Evolutionary conservation across 371 early-diverging fungal species (phyloP).

Genomic region (Syncephalastrum contaminatum): DNA sequence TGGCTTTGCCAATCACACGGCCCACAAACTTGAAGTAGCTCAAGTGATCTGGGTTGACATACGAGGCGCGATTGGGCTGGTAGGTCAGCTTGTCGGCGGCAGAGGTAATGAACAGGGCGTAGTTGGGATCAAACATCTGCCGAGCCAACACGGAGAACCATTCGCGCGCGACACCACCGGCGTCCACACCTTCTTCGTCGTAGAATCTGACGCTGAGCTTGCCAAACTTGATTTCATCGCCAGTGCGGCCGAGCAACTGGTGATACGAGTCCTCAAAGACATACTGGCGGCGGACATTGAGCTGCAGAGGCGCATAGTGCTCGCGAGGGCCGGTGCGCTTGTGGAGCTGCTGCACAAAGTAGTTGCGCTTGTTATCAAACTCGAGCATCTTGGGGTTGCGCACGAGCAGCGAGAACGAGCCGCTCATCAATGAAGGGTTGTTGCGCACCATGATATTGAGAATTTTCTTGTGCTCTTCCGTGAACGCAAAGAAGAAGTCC

Average conservation of each 20-base stretch:
- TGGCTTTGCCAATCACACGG: slow-evolving; percentile 98
- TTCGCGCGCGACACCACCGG: slow-evolving; percentile 98
- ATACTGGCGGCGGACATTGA: slow-evolving; percentile 91
- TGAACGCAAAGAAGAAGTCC: slow-evolving; percentile 83
- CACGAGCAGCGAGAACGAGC: slow-evolving; percentile 95
- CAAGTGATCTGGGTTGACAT: slow-evolving; percentile 96
- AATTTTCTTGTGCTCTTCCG: slow-evolving; percentile 94
- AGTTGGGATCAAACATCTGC: slow-evolving; percentile 99
- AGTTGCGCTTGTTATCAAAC: slow-evolving; percentile 98
- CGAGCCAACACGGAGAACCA: slow-evolving; percentile 97
- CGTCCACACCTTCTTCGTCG: slow-evolving; percentile 98
- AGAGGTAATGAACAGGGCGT: slow-evolving; percentile 95
- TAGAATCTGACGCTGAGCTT: slow-evolving; percentile 94
- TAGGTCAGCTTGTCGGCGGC: slow-evolving; percentile 95
- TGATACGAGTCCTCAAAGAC: slow-evolving; percentile 98
- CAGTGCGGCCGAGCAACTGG: slow-evolving; percentile 86
- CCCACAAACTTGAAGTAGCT: slow-evolving; percentile 98
- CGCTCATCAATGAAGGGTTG: slow-evolving; percentile 93
- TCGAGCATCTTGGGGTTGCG: slow-evolving; percentile 97
- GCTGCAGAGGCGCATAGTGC: slow-evolving; percentile 70
- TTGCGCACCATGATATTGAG: slow-evolving; percentile 96
- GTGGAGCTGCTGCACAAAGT: slow-evolving; percentile 93
- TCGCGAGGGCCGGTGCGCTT: slow-evolving; percentile 71
- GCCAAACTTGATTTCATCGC: slow-evolving; percentile 92
- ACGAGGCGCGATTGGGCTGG: slow-evolving; percentile 95